Evolutionary conservation across 2,329 filamentous ascomycete species (phyloP), one percentile per base, ranked within the genome.

Genomic region (Ceratocystis ficicola): DNA sequence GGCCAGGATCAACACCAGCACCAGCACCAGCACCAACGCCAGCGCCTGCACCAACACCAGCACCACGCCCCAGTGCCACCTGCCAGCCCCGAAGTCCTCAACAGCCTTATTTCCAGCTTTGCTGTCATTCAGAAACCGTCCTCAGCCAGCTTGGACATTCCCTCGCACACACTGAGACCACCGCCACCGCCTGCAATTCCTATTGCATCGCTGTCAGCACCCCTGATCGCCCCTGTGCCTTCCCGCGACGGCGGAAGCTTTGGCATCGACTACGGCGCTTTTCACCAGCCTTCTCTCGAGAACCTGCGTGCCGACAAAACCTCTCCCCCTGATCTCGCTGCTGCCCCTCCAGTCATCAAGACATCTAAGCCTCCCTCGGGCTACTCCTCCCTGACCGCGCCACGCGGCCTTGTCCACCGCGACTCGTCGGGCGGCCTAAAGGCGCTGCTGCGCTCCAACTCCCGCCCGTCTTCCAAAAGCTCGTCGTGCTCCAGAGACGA

Each of bases 301-400:
- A 78, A 83, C 20, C 77, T 80, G 44, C 71, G 71, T 55, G 63
- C 60, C 8, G 52, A 36, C 30, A 73, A 75, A 67, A 70, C 77
- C 5, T 77, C 80, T 10, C 75, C 86, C 69, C 81, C 86, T 75
- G 82, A 86, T 65, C 76, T 86, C 57, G 80, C 84, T 36, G 84
- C 84, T 25, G 77, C 78, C 61, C 77, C 90, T 12, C 90, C 91
- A 20, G 83, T 93, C 65, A 83, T 95, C 70, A 86, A 87, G 69
- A 95, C 92, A 41, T 84, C 90, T 41, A 92, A 92, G 74, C 87
- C 86, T 6, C 89, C 89, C 0, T 90, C 88, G 63, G 89, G 88
- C 65, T 84, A 86, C 71, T 91, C 88, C 30, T 77, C 85, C 20
- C 76, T 89, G 63, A 90, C 87, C n/a, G 83, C 86, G 0, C 80